Conservation (phyloP, 176 grass and related monocot species). For the Oropetium thomaeum region DNA sequence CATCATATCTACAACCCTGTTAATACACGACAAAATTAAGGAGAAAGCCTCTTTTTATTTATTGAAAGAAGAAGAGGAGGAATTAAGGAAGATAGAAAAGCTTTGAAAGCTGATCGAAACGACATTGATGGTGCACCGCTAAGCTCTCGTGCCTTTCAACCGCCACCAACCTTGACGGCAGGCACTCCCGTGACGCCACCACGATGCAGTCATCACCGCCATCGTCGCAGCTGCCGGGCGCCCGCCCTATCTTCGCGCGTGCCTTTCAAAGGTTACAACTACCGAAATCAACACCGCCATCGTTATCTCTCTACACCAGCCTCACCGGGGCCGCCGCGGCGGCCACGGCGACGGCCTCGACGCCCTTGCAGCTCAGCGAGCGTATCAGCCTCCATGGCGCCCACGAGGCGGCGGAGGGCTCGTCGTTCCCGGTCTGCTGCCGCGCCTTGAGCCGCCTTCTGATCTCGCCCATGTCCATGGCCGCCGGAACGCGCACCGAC, state of each 20-base stretch:
- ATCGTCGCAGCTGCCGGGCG: constrained; percentile 9
- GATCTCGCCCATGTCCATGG: constrained; percentile 76
- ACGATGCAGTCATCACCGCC: not conserved
- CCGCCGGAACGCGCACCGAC: constrained; percentile 54
- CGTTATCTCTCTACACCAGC: constrained; percentile 52
- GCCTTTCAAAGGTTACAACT: constrained; percentile 16
- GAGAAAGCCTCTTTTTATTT: too few relatives aligned
- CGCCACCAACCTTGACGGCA: constrained; percentile 10
- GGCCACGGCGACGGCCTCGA: constrained; percentile 62
- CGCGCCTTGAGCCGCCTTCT: constrained; percentile 52
- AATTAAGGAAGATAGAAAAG: too few relatives aligned
- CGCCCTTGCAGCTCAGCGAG: constrained; percentile 68
- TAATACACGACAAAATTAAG: not conserved
- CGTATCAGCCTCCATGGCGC: constrained; percentile 63
- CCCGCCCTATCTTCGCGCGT: not conserved
- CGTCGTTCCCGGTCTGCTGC: constrained; percentile 29
- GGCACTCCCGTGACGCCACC: constrained; percentile 32
- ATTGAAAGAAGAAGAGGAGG: not conserved
- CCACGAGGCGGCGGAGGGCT: not conserved
- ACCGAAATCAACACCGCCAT: not conserved
- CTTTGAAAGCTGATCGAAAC: not conserved
- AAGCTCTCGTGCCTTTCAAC: constrained; percentile 21
- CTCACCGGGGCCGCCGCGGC: constrained; percentile 50
- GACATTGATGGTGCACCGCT: constrained; percentile 23
- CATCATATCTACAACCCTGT: too few relatives aligned